Conservation (phyloP, 2,329 filamentous ascomycete species). For the Rasamsonia emersonii region DNA sequence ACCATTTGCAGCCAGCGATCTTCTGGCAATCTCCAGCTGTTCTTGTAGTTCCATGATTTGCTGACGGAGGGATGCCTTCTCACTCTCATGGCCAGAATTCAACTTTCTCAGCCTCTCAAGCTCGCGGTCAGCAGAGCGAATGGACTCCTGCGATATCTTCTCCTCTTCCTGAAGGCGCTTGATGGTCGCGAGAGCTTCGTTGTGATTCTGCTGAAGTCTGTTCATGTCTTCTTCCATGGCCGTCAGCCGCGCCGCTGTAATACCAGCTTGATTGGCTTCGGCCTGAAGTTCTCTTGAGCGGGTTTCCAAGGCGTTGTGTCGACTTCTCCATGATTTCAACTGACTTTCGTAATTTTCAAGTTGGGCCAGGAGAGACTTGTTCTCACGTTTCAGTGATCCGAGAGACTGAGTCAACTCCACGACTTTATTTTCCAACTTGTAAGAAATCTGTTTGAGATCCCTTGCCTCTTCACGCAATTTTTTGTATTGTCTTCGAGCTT, state of each 20-base stretch:
- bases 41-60: slow-evolving; percentile 87
- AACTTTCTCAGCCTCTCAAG: slow-evolving; percentile 69
- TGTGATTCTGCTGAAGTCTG: slow-evolving; percentile 78
- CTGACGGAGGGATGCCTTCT: slow-evolving; percentile 76
- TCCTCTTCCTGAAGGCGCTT: slow-evolving; percentile 95
- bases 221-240: slow-evolving; percentile 95
- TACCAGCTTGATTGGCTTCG: slow-evolving; percentile 95
- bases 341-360: slow-evolving; percentile 94
- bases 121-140: slow-evolving; percentile 70
- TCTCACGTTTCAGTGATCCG: slow-evolving; percentile 86
- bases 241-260: slow-evolving; percentile 79
- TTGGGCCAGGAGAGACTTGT: slow-evolving; percentile 79
- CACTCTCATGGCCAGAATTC: slow-evolving; percentile 68
- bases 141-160: slow-evolving; percentile 70
- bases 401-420: slow-evolving; percentile 93
- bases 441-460: slow-evolving; percentile 98
- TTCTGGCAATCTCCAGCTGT: slow-evolving; percentile 79
- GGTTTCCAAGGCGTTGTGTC: slow-evolving; percentile 81
- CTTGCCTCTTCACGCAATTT: slow-evolving; percentile 85
- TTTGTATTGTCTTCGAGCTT: slow-evolving; percentile 79
- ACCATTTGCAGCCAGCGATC: slow-evolving; percentile 62
- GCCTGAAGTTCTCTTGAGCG: slow-evolving; percentile 89
- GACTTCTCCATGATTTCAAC: slow-evolving; percentile 89
- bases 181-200: slow-evolving; percentile 82
- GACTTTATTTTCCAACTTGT: slow-evolving; percentile 99